Evolutionary conservation across 1,284 basidiomycete species (phyloP), one percentile per base, ranked within the genome.

Genomic region (Ceratobasidium sp.): DNA sequence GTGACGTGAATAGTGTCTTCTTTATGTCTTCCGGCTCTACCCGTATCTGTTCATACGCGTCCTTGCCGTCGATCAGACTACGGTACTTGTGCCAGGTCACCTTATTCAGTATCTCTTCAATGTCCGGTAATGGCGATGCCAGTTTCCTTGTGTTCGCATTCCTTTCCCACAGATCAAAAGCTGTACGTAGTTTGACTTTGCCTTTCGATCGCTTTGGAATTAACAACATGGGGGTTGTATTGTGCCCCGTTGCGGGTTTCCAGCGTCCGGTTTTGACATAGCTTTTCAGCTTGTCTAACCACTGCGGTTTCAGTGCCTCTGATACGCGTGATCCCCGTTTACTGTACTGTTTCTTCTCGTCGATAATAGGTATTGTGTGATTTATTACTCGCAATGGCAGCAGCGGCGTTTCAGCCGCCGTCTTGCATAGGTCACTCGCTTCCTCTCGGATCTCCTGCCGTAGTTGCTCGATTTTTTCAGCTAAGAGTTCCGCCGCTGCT

Each of bases 331-430:
- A 83, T 2, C 83, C 84, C 9, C 83, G 71, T 80, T 82, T 86
- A 0, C 79, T 26, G 44, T 85, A 86, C 0, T 83, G 69, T 50
- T 83, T 83, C 0, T 70, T 54, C 48, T 84, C 81, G 56, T 87
- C 84, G 4, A 85, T 85, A 7, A 87, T 59, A 0, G 85, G 85
- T 1, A 87, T 87, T 0, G 70, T 69, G 68, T 87, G 85, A 67
- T 87, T 87, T 6, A 87, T 84, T 0, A 78, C 84, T 0, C 84
- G 74, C 0, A 86, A 62, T 0, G 84, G 86, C 0, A 83, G 86
- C 13, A 86, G 61, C 0, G 79, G 78, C 0, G 83, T 82, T 2
- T 84, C 81, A 0, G 64, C 77, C 0, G 81, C 82, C 3, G 83
- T 79, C 42, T 80, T 81, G 68, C 84, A 85, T 0, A 86, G 67